Base-by-base conservation (phyloP, 2,329 filamentous ascomycete genomes). In the Nemania abortiva region DNA sequence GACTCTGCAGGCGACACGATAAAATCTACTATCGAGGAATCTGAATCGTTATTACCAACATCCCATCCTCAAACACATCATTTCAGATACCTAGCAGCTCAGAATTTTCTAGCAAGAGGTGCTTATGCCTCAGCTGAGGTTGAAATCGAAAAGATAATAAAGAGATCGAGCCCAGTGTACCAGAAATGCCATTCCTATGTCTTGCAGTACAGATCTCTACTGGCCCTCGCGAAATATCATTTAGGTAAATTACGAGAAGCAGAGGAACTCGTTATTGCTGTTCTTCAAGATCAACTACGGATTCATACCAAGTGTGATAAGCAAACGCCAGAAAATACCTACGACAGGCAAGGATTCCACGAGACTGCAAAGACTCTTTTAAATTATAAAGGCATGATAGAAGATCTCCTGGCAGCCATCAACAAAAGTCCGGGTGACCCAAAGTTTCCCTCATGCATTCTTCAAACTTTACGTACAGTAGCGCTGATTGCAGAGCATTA, bases 241-340 rank as follows among this genome's bases (percentile, higher is more conserved):
- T 18, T 7, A 7, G 55, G 55, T n/a, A 58, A 58, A 58, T 27
- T 58, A 9, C 37, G 47, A 58, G 55, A 58, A 58, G 55, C 55
- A 20, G 37, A 27, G 27, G 6, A 58, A 3, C 22, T 58, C 2
- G 20, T 22, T 9, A 31, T 58, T 5, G 6, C 11, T 13, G 55
- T 58, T 11, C 22, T 58, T 11, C 1, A 11, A 18, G 15, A 58
- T 6, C 55, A 58, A 47, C 11, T 3, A 5, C 27, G 29, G 34
- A 57, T 57, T 2, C 45, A 57, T 27, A 10, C 4, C n/a, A n/a
- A n/a, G 1, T 18, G 9, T 9, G n/a, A 49, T 24, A 11, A 49
- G 47, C 1, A 20, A 4, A 49, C 9, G 47, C 1, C 20, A n/a
- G 2, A 9, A 10, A 9, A 3, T 3, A n/a, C 47, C n/a, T 22